phyloP scores from a whole-genome alignment of 345 rosid species.

The Physaria fendleri region DNA sequence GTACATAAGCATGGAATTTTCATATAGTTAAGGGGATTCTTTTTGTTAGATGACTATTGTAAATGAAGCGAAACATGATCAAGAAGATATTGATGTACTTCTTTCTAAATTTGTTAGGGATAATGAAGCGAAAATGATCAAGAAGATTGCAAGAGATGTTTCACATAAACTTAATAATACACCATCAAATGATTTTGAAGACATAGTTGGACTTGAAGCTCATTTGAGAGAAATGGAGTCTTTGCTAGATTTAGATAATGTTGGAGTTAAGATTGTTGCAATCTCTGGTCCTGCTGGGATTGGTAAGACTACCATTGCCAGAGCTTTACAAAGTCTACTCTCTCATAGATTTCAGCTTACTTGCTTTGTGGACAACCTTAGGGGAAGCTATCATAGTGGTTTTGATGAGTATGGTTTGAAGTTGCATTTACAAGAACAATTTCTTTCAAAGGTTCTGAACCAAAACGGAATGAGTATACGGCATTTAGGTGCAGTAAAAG shows the following conservation, averaged over 20 bases:
- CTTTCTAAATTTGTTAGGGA: not conserved
- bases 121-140: not conserved
- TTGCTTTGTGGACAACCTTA: not conserved
- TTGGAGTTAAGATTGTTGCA: not conserved
- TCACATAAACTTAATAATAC: not conserved
- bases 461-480: not conserved
- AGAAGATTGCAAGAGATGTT: not conserved
- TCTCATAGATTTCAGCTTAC: not conserved
- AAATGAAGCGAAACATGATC: no score
- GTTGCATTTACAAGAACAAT: not conserved
- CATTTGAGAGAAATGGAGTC: not conserved
- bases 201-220: not conserved
- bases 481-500: not conserved
- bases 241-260: not conserved
- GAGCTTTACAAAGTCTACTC: not conserved
- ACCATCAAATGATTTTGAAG: not conserved
- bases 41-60: no score
- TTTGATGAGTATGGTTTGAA: no score
- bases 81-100: no score
- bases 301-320: not conserved
- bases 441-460: not conserved
- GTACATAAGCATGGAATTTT: no score
- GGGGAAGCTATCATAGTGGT: not conserved
- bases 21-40: no score
- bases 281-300: conserved; percentile 8